Base-by-base conservation (phyloP, 225 moss, liverwort and hornwort genomes). In the Physcomitrium patens region DNA sequence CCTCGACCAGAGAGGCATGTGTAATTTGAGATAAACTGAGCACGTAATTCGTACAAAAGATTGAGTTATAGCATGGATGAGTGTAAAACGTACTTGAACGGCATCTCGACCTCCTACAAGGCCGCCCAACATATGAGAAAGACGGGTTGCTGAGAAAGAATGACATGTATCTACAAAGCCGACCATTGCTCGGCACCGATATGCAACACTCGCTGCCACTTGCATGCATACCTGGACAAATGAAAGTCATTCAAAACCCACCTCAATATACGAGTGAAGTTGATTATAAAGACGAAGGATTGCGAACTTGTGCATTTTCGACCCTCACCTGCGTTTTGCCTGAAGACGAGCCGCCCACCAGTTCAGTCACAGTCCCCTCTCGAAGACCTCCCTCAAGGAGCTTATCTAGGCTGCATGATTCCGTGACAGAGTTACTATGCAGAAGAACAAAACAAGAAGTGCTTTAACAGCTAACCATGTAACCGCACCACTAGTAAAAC, bases 241-340 rank as follows among this genome's bases (percentile, higher is more conserved):
- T 24, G 46, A 51, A 61, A 71, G 60, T 14, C 73, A 73, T 46
- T 15, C 11, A 3, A n/a, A 69, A 22, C 2, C 0, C 31, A 15
- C 7, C 22, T 68, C 50, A 76, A 7, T 19, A 58, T 23, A n/a
- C n/a, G 10, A 62, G 53, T 15, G 23, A 73, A 3, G 16, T 68
- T 22, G 9, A 69, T n/a, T 9, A 42, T 14, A 17, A 50, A 60
- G 55, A 71, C 14, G 17, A 67, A 60, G 13, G 66, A 73, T 12
- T 37, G 52, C 58, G 57, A 68, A 58, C 31, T 37, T 37, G 23
- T 64, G 13, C 19, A 45, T 2, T 71, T 54, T 3, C 67, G 78
- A 41, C 45, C 28, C 93, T 74, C 76, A 94, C 97, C 79, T 99
- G 99, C 17, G 90, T 93, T 89, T 95, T 99, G 58, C 99, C 99